Base-by-base conservation (phyloP, 768 basidiomycete genomes). In the Termitomyces sp. region DNA sequence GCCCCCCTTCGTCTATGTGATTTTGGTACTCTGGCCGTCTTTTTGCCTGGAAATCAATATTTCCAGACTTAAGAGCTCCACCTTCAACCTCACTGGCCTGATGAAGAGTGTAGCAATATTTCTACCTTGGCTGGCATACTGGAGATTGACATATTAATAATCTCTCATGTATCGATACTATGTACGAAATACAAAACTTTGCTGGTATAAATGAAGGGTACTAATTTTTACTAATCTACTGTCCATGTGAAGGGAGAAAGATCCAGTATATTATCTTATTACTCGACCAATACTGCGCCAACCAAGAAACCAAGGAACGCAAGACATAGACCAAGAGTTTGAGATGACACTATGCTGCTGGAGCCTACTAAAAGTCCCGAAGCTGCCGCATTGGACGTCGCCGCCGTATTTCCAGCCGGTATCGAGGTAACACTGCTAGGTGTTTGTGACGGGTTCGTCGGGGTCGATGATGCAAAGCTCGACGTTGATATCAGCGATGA, bases 311-410 rank as follows among this genome's bases (percentile, higher is more conserved):
- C 58, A 36, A 63, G 29, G 22, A 61, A 18, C 15, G 59, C 50
- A 13, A 63, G 29, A 18, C 50, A 55, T 10, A 57, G 24, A 42
- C 36, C 59, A 16, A 59, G 42, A 53, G 60, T 54, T 6, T 50
- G 20, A 16, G 51, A 57, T 3, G 54, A 50, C 6, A n/a, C 36
- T 33, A 50, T 3, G 10, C 36, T 41, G 12, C 37, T 51, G 20
- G 57, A 26, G 10, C 42, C 53, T 42, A 44, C 12, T 8, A 37
- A 15, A n/a, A 34, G 15, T 22, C 20, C 18, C 49, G 54, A 5
- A 33, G 45, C 34, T 34, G 60, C 62, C 12, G 60, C 64, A 54
- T 63, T 65, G 9, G 64, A 60, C 10, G 58, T 60, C 49, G 54
- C 22, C 28, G 44, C 31, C 7, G 53, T 29, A 54, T 54, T 57